phyloP scores from a whole-genome alignment of 306 rosid species.

The Senna tora region DNA sequence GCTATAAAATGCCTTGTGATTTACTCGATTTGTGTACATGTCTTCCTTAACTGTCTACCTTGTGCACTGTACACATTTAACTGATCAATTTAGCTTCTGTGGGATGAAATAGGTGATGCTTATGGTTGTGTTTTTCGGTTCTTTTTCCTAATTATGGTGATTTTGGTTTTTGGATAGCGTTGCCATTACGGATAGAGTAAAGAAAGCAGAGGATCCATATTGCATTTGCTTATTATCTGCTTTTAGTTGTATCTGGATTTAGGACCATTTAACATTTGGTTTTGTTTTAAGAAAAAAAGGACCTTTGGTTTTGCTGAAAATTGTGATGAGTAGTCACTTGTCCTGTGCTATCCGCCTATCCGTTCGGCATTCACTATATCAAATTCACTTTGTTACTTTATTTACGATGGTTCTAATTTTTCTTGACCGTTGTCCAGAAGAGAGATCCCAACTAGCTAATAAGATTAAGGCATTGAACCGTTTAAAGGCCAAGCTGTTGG shows the following conservation, averaged over 20 bases:
- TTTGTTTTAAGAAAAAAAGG: not conserved
- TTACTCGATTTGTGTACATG: slow-evolving; percentile 1
- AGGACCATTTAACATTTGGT: too few species aligned
- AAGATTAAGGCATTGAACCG: slow-evolving; percentile 84
- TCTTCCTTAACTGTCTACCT: not conserved
- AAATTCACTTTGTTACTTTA: not conserved
- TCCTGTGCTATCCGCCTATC: slow-evolving; percentile 12
- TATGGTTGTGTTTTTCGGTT: not conserved
- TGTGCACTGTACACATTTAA: slow-evolving; percentile 9
- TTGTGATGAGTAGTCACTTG: not conserved
- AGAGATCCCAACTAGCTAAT: slow-evolving; percentile 91
- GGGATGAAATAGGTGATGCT: not conserved
- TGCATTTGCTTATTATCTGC: not conserved
- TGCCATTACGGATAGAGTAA: not conserved
- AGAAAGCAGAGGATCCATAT: not conserved
- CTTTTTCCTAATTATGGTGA: too few species aligned
- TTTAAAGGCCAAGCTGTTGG: slow-evolving; percentile 87
- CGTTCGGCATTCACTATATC: not conserved
- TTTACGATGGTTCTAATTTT: slow-evolving; percentile 23
- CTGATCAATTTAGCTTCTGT: not conserved
- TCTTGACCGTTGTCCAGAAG: slow-evolving; percentile 61
- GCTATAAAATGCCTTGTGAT: not conserved
- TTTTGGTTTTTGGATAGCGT: not conserved
- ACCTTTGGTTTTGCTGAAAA: not conserved
- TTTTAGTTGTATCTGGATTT: not conserved